phyloP scores from a whole-genome alignment of 1,139 yeast genomes.

The Blastobotrys apis region DNA sequence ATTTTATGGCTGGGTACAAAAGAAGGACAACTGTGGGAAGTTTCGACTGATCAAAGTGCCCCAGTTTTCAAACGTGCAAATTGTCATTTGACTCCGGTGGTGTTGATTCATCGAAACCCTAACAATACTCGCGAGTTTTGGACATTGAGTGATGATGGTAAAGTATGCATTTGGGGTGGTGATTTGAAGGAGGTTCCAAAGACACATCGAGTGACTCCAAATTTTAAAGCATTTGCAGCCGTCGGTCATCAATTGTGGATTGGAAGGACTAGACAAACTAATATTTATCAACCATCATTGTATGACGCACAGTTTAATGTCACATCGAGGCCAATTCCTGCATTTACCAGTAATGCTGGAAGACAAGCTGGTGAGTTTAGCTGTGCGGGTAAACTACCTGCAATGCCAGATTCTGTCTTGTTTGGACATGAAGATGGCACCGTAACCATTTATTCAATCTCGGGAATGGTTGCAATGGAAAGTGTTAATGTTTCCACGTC shows the following conservation, averaged over 20 bases:
- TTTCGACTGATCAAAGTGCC: conserved; percentile 24
- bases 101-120: conserved; percentile 26
- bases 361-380: conserved; percentile 32
- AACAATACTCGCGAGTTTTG: conserved; percentile 33
- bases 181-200: conserved; percentile 29
- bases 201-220: conserved; percentile 32
- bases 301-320: conserved; percentile 25
- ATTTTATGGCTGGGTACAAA: conserved; percentile 38
- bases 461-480: conserved; percentile 30
- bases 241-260: conserved; percentile 36
- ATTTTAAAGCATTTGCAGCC: conserved; percentile 30
- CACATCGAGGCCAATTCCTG: conserved; percentile 31
- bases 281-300: conserved; percentile 34
- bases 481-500: conserved; percentile 36
- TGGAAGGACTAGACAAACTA: conserved; percentile 33
- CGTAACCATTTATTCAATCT: conserved; percentile 34
- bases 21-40: conserved; percentile 37
- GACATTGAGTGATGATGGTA: conserved; percentile 41
- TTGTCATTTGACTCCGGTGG: conserved; percentile 32
- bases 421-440: conserved; percentile 44
- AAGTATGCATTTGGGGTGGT: conserved; percentile 36
- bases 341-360: conserved; percentile 15
- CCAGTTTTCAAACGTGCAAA: conserved; percentile 27
- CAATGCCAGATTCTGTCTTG: conserved; percentile 32
- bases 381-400: conserved; percentile 30